phyloP scores from a whole-genome alignment of 2,329 filamentous ascomycete genomes.

The Ceratocystis diversiconidia region DNA sequence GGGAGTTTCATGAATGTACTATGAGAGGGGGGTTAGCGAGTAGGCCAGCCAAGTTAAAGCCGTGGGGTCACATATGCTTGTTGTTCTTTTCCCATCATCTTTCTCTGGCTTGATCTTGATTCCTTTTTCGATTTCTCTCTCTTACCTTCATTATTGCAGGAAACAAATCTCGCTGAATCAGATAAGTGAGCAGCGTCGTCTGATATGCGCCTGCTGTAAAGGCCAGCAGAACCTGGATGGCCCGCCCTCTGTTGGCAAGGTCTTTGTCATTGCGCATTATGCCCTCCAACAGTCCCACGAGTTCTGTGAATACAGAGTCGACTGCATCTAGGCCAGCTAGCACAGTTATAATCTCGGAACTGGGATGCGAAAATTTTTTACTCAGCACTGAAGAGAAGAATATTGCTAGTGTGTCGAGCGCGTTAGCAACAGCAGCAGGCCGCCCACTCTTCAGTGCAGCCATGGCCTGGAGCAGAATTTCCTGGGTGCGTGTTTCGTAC shows the following conservation, averaged over 20 bases:
- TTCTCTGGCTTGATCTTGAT: too few relatives aligned
- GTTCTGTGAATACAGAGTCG: slow-evolving; percentile 74
- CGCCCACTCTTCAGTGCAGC: slow-evolving; percentile 21
- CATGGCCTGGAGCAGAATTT: slow-evolving; percentile 64
- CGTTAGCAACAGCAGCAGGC: neutral
- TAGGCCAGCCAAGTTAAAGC: too few relatives aligned
- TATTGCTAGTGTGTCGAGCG: slow-evolving; percentile 56
- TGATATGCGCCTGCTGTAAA: slow-evolving; percentile 90
- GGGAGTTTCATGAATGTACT: slow-evolving; percentile 73
- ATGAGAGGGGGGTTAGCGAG: neutral
- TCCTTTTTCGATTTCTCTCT: neutral
- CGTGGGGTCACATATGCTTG: neutral
- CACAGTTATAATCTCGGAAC: slow-evolving; percentile 79
- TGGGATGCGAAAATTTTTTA: slow-evolving; percentile 90
- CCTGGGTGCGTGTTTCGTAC: slow-evolving; percentile 61
- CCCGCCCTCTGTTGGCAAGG: slow-evolving; percentile 34
- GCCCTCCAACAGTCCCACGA: slow-evolving; percentile 68
- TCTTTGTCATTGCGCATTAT: slow-evolving; percentile 60
- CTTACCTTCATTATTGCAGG: slow-evolving; percentile 83
- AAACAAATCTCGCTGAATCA: slow-evolving; percentile 88
- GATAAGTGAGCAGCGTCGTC: slow-evolving; percentile 84
- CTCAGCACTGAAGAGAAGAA: slow-evolving; percentile 70
- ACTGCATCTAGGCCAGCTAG: slow-evolving; percentile 81
- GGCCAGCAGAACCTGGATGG: slow-evolving; percentile 66
- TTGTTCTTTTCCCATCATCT: too few relatives aligned